Evolutionary conservation across 148 eudicot species (phyloP).

Genomic region (Rhododendron simsii): DNA sequence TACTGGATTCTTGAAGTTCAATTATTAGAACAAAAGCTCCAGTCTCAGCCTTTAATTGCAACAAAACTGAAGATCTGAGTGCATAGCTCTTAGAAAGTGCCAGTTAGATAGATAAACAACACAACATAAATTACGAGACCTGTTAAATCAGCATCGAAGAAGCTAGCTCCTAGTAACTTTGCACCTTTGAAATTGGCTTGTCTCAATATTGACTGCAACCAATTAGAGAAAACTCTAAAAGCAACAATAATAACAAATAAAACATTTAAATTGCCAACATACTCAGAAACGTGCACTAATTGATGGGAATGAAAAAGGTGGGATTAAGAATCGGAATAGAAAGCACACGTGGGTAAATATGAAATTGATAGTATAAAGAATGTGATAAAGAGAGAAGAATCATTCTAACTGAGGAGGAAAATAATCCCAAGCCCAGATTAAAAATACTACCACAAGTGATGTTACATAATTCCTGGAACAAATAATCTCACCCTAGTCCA

Average conservation of each 20-base stretch:
- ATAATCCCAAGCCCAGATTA: background rate
- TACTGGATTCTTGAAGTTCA: background rate
- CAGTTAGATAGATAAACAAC: background rate
- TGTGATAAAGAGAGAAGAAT: background rate
- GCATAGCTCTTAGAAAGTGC: background rate
- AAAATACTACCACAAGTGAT: background rate
- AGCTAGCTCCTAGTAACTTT: conserved; percentile 88
- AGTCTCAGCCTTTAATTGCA: background rate
- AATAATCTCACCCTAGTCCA: too few relatives aligned
- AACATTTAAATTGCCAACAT: background rate
- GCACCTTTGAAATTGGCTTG: conserved; percentile 92
- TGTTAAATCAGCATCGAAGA: conserved; percentile 97
- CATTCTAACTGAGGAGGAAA: background rate
- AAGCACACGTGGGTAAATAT: background rate
- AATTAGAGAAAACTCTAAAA: background rate
- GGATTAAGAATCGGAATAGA: background rate
- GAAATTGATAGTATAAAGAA: background rate
- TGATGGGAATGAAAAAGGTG: background rate
- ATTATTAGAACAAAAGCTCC: background rate
- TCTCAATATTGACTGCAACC: conserved; percentile 74
- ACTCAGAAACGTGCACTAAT: background rate
- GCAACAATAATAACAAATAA: background rate
- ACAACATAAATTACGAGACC: conserved; percentile 31
- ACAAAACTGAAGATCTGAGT: background rate
- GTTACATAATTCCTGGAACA: background rate